Evolutionary conservation across 805 yeast genomes (phyloP).

Genomic region (Metschnikowia lunata): DNA sequence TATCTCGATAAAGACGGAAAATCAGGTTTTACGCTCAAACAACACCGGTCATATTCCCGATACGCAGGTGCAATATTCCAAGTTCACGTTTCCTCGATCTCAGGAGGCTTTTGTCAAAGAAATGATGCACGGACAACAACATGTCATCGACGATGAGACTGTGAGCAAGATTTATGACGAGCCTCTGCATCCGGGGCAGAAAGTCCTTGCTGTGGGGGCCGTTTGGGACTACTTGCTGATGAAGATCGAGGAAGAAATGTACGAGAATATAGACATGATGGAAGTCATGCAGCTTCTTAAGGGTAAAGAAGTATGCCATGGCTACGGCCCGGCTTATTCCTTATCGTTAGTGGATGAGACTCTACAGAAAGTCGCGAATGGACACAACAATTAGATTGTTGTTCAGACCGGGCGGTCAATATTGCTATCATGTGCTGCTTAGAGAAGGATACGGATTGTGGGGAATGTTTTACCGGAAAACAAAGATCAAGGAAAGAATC

Average conservation of each 20-base stretch:
- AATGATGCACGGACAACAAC: slow-evolving; percentile 27
- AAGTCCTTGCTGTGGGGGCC: slow-evolving; percentile 67
- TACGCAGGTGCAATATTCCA: slow-evolving; percentile 4
- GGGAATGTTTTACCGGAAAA: not conserved
- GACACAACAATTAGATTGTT: not conserved
- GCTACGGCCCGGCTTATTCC: slow-evolving; percentile 69
- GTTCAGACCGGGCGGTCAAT: not conserved
- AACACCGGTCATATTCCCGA: slow-evolving; percentile 1
- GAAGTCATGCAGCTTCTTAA: slow-evolving; percentile 53
- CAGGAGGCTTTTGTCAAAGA: slow-evolving; percentile 32
- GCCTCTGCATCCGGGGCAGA: slow-evolving; percentile 38
- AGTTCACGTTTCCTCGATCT: slow-evolving; percentile 31
- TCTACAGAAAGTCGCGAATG: slow-evolving; percentile 6
- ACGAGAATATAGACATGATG: slow-evolving; percentile 49
- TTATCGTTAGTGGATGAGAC: slow-evolving; percentile 36
- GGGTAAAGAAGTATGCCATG: slow-evolving; percentile 75
- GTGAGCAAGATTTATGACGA: slow-evolving; percentile 32
- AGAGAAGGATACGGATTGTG: too few relatives aligned
- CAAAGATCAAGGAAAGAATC: too few relatives aligned
- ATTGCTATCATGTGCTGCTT: too few relatives aligned
- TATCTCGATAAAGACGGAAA: slow-evolving; percentile 56
- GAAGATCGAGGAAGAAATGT: slow-evolving; percentile 44
- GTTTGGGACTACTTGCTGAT: slow-evolving; percentile 74
- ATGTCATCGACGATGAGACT: slow-evolving; percentile 12
- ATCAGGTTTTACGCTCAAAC: slow-evolving; percentile 43